Conservation (phyloP, 352 stramenopile species). For the Phytophthora sansomeana region DNA sequence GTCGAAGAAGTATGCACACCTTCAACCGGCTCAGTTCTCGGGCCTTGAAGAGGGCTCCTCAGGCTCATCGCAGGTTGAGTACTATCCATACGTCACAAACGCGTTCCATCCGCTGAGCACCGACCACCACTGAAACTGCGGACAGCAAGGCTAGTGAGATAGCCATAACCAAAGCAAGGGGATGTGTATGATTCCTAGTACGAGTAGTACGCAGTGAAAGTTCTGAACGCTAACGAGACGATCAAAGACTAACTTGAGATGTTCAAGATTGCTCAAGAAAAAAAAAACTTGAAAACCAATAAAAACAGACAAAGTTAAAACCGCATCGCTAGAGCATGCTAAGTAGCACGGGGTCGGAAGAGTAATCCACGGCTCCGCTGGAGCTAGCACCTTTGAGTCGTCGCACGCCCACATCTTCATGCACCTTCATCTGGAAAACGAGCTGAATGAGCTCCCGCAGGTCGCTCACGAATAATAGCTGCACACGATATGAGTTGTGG, state of each 20-base stretch:
- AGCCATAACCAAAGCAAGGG: conserved; percentile 6
- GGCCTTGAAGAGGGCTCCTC: conserved; percentile 75
- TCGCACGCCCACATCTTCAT: conserved; percentile 41
- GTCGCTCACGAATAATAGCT: conserved; percentile 76
- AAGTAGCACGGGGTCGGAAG: conserved; percentile 41
- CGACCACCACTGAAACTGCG: conserved; percentile 23
- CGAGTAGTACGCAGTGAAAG: conserved; percentile 2
- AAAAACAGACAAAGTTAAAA: conserved; percentile 31
- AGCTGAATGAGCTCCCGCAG: conserved; percentile 69
- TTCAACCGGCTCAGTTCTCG: conserved; percentile 87
- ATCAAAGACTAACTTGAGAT: conserved; percentile 20
- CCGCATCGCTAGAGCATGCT: conserved; percentile 55
- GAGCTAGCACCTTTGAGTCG: conserved; percentile 12
- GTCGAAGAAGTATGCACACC: conserved; percentile 86
- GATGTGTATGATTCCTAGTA: conserved; percentile 19
- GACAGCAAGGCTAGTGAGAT: conserved; percentile 3
- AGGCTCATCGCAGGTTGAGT: conserved; percentile 70
- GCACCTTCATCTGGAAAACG: conserved; percentile 74
- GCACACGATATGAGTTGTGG: conserved; percentile 40
- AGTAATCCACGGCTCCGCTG: conserved; percentile 31
- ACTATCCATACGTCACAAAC: conserved; percentile 87
- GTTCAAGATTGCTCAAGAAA: conserved; percentile 20
- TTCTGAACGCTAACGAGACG: conserved; percentile 19
- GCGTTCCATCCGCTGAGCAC: conserved; percentile 72
- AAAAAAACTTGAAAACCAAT: conserved; percentile 22